A percentile compares a stretch with the other conserved stretches of the same genome.
These are phyloP conservation scores for Colletotrichum endophyticum DNA, from an alignment of 2,329 filamentous ascomycete species.

Conservation along the genomic window DNA sequence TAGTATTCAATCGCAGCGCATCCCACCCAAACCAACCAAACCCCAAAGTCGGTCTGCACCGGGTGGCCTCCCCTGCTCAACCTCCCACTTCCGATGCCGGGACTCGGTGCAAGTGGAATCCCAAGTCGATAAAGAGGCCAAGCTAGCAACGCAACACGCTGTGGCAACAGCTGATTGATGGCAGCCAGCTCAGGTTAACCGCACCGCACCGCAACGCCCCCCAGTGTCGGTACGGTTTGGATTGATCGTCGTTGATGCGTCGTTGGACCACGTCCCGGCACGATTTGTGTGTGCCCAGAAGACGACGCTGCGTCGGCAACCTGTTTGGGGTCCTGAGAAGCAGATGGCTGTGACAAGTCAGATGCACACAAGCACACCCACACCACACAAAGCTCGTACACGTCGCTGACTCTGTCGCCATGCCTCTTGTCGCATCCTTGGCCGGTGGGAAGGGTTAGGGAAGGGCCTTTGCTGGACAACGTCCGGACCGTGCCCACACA, in stretches of 20 bases:
- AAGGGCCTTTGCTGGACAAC: conserved; percentile 6
- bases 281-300: background rate
- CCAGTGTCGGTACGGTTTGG: background rate
- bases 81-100: background rate
- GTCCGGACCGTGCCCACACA: conserved; percentile 12
- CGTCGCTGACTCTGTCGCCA: conserved; percentile 15
- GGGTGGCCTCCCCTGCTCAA: background rate
- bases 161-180: conserved; percentile 20
- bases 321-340: conserved; percentile 11
- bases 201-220: background rate
- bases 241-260: conserved; percentile 12
- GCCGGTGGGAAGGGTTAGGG: background rate
- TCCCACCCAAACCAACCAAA: background rate
- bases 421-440: conserved; percentile 12
- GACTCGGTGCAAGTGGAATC: background rate
- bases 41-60: background rate
- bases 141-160: conserved; percentile 8
- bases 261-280: conserved; percentile 11
- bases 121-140: background rate
- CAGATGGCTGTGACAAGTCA: conserved; percentile 17
- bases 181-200: background rate
- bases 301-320: background rate
- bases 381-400: conserved; percentile 18
- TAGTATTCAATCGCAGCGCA: background rate
- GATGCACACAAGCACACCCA: conserved; percentile 17